Base-by-base conservation (phyloP, 2,329 filamentous ascomycete genomes). In the Eurotiales sp. region DNA sequence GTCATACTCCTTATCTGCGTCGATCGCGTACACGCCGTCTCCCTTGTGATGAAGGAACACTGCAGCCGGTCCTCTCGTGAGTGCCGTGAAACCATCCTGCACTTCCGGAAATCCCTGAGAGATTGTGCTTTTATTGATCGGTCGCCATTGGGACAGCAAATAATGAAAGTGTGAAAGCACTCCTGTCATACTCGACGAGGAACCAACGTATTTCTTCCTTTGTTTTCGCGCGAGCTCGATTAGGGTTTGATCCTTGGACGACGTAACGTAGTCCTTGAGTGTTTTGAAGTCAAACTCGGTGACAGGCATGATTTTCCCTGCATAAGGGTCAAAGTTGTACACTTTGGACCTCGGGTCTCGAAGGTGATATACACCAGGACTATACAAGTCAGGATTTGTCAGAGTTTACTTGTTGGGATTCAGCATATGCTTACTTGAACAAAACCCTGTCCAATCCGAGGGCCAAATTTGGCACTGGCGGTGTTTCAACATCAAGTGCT, bases 321-420 rank as follows among this genome's bases (percentile, higher is more conserved):
- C 79, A 63, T 96, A 96, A 0, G 95, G 93, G 64, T 99, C 92
- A 62, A 99, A 99, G 67, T 99, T 99, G 78, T 84, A 99, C 6
- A 97, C 90, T 15, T 84, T 81, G 34, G 92, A 90, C 52, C 89
- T 82, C 21, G 86, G 84, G 66, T 99, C 93, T 69, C 95, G 91
- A 46, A 99, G 80, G 46, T 89, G 85, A 67, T 96, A 96, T 32
- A 96, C 88, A 19, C 93, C 91, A 2, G 86, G 86, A 62, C 74
- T 78, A 44, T 10, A 34, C 14, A 12, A 29, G 25, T 10, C 12
- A 25, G 39, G 12, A 41, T 11, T 8, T 29, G 23, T 47, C 15
- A 47, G 45, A 11, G 8, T 40, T 8, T 2, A 17, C 21, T 22
- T 34, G 32, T 4, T 21, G n/a, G n/a, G n/a, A n/a, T n/a, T n/a